These are phyloP conservation scores for Plasmodium malariae DNA, from an alignment of 169 alveolate genomes.

Conservation along the genomic window DNA sequence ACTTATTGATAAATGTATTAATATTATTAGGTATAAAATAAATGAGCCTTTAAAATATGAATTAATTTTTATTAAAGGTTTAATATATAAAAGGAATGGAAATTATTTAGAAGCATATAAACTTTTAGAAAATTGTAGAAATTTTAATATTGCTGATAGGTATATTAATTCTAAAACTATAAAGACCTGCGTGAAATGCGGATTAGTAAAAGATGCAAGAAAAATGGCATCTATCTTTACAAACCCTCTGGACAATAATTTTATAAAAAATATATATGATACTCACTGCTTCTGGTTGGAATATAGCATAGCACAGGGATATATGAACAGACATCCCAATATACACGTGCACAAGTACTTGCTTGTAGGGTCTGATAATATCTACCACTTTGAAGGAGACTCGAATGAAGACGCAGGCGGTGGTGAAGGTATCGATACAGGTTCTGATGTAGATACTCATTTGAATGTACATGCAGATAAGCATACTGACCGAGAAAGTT, in stretches of 20 bases:
- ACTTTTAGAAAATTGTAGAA: constrained; percentile 54
- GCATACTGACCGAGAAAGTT: too few species aligned
- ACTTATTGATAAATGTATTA: constrained; percentile 30
- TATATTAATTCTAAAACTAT: constrained; percentile 57
- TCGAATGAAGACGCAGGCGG: not conserved
- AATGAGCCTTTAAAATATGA: constrained; percentile 53
- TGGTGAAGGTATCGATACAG: too few species aligned
- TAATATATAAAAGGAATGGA: constrained; percentile 73
- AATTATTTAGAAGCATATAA: constrained; percentile 56
- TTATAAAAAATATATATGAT: constrained; percentile 61
- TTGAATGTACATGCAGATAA: not conserved
- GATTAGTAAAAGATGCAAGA: constrained; percentile 56
- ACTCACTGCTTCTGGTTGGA: constrained; percentile 75
- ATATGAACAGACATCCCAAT: constrained; percentile 39
- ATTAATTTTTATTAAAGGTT: constrained; percentile 65
- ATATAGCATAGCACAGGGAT: constrained; percentile 24
- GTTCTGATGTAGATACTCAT: too few species aligned
- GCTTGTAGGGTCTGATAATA: not conserved
- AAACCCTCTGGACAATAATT: constrained; percentile 66
- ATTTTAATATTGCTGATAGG: constrained; percentile 50
- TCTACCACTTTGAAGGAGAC: constrained; percentile 18
- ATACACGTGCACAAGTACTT: constrained; percentile 27
- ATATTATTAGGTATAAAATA: constrained; percentile 23
- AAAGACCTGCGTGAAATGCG: constrained; percentile 59
- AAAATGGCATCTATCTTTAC: constrained; percentile 57